Evolutionary conservation across 208 protist species (phyloP).

Genomic region (Leishmania mexicana): DNA sequence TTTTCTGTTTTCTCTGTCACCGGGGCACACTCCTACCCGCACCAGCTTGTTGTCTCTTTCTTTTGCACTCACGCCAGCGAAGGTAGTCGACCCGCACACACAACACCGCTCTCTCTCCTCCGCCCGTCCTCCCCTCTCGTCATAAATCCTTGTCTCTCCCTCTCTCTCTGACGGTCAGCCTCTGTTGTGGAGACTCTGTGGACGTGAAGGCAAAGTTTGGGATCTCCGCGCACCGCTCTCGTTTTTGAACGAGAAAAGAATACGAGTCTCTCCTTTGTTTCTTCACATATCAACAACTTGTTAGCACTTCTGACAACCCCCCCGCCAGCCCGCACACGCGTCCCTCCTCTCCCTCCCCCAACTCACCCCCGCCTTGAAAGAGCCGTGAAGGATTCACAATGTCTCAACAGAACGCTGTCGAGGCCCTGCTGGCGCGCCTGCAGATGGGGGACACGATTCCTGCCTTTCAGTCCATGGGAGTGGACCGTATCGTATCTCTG

Average conservation of each 20-base stretch:
- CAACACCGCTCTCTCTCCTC: background rate
- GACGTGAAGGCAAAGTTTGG: background rate
- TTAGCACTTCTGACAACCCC: background rate
- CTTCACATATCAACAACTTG: background rate
- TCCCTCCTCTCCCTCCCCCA: no score
- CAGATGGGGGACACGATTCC: conserved; percentile 72
- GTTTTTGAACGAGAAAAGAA: background rate
- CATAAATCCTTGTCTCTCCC: background rate
- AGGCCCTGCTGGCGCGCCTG: conserved; percentile 79
- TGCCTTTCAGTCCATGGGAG: conserved; percentile 67
- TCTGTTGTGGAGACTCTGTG: background rate
- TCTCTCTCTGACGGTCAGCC: background rate
- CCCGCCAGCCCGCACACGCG: background rate
- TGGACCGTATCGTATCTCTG: conserved; percentile 78
- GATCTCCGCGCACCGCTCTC: background rate
- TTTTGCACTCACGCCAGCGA: background rate
- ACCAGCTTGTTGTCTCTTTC: background rate
- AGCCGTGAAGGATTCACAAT: conserved; percentile 6
- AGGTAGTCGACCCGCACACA: background rate
- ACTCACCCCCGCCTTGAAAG: background rate
- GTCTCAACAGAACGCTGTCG: conserved; percentile 58
- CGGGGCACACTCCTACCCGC: background rate
- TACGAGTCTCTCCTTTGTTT: background rate
- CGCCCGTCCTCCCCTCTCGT: background rate
- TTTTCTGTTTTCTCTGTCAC: background rate